A percentile compares a stretch with the other conserved stretches of the same genome.
Evolutionary conservation across 2,329 filamentous ascomycete species (phyloP).

Genomic region (Fusarium lyarnte): DNA sequence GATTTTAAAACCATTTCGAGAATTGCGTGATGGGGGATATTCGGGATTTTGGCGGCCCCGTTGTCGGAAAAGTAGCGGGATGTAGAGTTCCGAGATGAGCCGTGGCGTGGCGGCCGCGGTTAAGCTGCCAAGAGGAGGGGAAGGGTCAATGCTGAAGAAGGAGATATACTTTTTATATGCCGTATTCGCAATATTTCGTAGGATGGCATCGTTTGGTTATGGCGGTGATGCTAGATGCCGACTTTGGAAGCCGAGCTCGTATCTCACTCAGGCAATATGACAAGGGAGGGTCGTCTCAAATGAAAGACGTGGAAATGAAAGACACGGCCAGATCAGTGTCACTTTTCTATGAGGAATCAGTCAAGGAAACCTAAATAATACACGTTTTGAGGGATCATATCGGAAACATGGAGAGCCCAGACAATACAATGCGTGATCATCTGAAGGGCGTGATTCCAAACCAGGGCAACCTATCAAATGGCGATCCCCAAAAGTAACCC

Average conservation of each 20-base stretch:
- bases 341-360: neutral
- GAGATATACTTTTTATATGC: neutral
- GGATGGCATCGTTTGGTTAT: neutral
- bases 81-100: neutral
- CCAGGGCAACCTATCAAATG: slow-evolving; percentile 2
- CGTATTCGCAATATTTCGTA: neutral
- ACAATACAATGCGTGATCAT: neutral
- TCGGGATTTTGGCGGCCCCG: neutral
- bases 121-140: neutral
- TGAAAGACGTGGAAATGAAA: too few species aligned
- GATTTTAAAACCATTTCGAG: neutral
- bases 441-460: neutral
- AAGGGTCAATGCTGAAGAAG: neutral
- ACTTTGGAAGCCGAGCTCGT: neutral
- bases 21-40: neutral
- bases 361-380: neutral
- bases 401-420: neutral
- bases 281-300: too few species aligned
- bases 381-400: neutral
- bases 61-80: neutral
- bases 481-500: neutral
- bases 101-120: neutral
- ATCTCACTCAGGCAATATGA: too few species aligned
- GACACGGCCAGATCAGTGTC: too few species aligned
- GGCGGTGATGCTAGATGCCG: neutral